phyloP scores from a whole-genome alignment of 2,329 filamentous ascomycete species.

The Daldinia eschscholtzii region DNA sequence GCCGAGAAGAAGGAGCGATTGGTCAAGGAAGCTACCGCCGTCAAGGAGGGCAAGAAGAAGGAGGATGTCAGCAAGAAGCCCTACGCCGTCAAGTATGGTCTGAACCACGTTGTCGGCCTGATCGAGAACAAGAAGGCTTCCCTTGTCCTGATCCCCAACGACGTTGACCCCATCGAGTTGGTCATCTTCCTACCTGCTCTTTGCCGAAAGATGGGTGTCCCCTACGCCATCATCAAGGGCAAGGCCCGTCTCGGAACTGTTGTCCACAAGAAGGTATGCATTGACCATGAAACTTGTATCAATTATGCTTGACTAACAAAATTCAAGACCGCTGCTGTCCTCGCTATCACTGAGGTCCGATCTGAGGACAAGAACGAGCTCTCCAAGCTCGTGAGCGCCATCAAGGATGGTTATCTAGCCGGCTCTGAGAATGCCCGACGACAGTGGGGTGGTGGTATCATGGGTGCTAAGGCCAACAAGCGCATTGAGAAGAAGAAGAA shows the following conservation, averaged over 20 bases:
- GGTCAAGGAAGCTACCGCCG: slow-evolving; percentile 95
- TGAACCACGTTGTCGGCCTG: slow-evolving; percentile 98
- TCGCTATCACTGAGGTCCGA: slow-evolving; percentile 96
- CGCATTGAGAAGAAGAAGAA: slow-evolving; percentile 88
- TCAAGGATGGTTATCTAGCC: slow-evolving; percentile 98
- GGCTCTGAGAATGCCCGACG: slow-evolving; percentile 92
- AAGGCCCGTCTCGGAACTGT: slow-evolving; percentile 99
- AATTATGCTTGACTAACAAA: slow-evolving; percentile 47
- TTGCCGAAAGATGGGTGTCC: slow-evolving; percentile 99
- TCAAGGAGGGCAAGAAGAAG: slow-evolving; percentile 99
- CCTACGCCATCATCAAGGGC: slow-evolving; percentile 99
- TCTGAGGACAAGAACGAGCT: slow-evolving; percentile 98
- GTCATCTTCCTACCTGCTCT: slow-evolving; percentile 99
- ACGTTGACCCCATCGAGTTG: slow-evolving; percentile 99
- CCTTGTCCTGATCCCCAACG: slow-evolving; percentile 98
- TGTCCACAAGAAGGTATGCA: slow-evolving; percentile 95
- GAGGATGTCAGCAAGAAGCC: slow-evolving; percentile 99
- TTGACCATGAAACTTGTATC: background rate
- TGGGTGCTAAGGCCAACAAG: slow-evolving; percentile 93
- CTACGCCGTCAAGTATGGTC: slow-evolving; percentile 98
- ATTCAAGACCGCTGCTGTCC: slow-evolving; percentile 90
- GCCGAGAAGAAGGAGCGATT: slow-evolving; percentile 99
- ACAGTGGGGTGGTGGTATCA: slow-evolving; percentile 99
- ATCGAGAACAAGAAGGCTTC: slow-evolving; percentile 99
- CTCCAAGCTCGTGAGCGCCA: slow-evolving; percentile 92